A percentile compares a stretch with the other conserved stretches of the same genome.
phyloP scores from a whole-genome alignment of 257 asterid species.

The Jaltomata sinuosa region DNA sequence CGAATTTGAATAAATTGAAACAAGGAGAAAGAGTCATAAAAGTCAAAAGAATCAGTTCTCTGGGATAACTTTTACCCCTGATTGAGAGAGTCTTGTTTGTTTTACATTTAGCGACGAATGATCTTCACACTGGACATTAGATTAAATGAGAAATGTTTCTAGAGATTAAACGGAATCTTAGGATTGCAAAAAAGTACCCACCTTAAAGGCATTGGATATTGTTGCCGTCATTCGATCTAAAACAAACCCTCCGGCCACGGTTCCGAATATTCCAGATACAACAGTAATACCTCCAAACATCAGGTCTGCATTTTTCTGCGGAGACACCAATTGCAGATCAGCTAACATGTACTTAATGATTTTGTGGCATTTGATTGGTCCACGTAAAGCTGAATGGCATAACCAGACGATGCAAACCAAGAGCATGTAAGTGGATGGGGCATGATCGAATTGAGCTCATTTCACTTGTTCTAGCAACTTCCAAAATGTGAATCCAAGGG shows the following conservation, averaged over 20 bases:
- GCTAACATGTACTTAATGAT: background rate
- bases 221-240: conserved; percentile 71
- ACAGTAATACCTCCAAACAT: conserved; percentile 82
- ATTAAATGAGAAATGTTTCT: background rate
- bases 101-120: background rate
- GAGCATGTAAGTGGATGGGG: background rate
- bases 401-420: background rate
- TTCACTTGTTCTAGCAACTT: background rate
- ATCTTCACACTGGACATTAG: background rate
- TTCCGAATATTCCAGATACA: conserved; percentile 72
- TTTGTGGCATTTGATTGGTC: background rate
- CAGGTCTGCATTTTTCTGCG: conserved; percentile 73
- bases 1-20: background rate
- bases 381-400: background rate
- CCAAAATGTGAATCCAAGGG: background rate
- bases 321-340: background rate
- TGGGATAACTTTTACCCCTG: background rate
- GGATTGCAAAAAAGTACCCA: conserved; percentile 6
- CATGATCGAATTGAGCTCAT: background rate
- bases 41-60: background rate
- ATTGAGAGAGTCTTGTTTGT: background rate
- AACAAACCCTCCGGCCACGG: conserved; percentile 71
- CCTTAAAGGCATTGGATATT: conserved; percentile 87
- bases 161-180: background rate
- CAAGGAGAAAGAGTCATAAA: background rate